Evolutionary conservation across 148 eudicot genomes (phyloP), one percentile per base, ranked within the genome.

Genomic region (Spergularia marina): DNA sequence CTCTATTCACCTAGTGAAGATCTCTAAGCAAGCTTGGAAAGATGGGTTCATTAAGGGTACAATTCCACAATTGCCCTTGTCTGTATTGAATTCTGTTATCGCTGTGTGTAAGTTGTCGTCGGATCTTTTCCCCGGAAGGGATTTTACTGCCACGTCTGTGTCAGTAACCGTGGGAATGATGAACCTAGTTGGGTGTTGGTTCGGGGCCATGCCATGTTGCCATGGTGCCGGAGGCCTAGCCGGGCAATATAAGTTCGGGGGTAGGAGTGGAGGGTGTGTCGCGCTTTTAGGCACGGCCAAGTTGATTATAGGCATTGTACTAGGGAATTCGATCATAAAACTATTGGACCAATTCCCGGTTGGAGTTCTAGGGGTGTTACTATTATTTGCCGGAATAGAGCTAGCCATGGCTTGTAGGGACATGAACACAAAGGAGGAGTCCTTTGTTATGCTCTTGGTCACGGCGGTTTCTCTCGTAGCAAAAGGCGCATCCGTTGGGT

Each of bases 201-300:
- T 94, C 11, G 98, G 98, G 34, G 98, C 95, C 5, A 82, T 94
- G 89, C 98, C 98, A 1, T 76, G 85, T 18, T 94, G 98, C 78
- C 98, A 94, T 66, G 98, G 98, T 14, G 98, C 98, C 0, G 98
- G 98, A 0, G 98, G 98, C n/a, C 84, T 94, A 10, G 98, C 98
- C 7, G 98, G 98, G 65, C 98, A 93, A 73, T 93, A 93, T 84
- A 91, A 89, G 79, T 93, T 93, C 69, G 98, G 98, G 5, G 97
- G 95, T 16, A 84, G 98, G 77, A 89, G 93, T 71, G 98, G 98
- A 7, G 91, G 82, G 10, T 89, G 95, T 66, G 98, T 94, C 71
- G 97, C 95, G 25, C 65, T 94, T 36, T 74, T 91, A 12, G 98
- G 98, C 14, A 60, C 63, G 16, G 84, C 87, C 12, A 93, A 93